phyloP scores from a whole-genome alignment of 2,329 filamentous ascomycete genomes.

The Penicillium sp. region DNA sequence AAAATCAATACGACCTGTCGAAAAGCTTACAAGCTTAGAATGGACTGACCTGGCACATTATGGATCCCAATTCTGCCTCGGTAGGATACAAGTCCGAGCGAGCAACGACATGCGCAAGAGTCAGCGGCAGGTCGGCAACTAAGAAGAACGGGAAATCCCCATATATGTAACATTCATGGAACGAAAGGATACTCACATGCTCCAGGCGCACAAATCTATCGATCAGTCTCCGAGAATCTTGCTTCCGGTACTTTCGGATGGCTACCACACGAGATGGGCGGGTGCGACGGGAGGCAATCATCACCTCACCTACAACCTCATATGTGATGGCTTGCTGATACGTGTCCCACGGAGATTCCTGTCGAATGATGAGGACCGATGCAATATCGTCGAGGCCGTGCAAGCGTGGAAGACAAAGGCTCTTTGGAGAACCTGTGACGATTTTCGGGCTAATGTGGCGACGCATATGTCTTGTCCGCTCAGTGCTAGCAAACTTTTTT shows the following conservation, averaged over 20 bases:
- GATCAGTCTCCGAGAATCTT: background rate
- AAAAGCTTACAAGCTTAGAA: background rate
- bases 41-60: slow-evolving; percentile 1
- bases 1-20: background rate
- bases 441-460: background rate
- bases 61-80: slow-evolving; percentile 3
- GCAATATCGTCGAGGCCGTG: background rate
- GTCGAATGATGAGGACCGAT: slow-evolving; percentile 3
- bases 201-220: slow-evolving; percentile 3
- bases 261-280: slow-evolving; percentile 11
- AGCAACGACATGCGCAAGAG: background rate
- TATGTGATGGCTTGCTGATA: slow-evolving; percentile 13
- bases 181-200: background rate
- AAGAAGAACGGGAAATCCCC: background rate
- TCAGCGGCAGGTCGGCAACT: background rate
- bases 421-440: background rate
- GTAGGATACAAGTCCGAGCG: background rate
- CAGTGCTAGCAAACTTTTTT: no score
- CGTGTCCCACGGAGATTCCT: slow-evolving; percentile 18
- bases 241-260: slow-evolving; percentile 8
- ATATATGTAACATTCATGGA: slow-evolving; percentile 1
- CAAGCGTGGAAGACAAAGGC: slow-evolving; percentile 1
- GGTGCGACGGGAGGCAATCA: slow-evolving; percentile 7
- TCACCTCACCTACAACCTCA: slow-evolving; percentile 13
- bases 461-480: no score